These are phyloP conservation scores for Camellia lanceoleosa DNA, from an alignment of 148 eudicot species.

Conservation along the genomic window DNA sequence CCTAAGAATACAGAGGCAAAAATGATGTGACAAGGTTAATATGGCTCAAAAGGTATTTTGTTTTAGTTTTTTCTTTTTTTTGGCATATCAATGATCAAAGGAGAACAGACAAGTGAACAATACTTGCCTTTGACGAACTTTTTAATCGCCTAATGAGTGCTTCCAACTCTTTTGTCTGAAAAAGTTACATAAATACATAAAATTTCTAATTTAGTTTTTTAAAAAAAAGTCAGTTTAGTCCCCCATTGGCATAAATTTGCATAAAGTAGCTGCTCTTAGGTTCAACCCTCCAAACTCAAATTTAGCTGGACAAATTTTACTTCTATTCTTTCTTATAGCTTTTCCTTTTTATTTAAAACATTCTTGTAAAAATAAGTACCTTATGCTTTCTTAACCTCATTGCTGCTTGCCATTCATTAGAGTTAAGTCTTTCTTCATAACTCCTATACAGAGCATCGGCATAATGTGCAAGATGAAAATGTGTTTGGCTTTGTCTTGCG, in stretches of 20 bases:
- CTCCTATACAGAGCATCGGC: constrained; percentile 84
- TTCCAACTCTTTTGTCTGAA: constrained; percentile 86
- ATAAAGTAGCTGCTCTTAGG: no score
- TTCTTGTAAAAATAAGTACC: constrained; percentile 39
- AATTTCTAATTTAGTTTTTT: not conserved
- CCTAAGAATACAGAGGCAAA: constrained; percentile 38
- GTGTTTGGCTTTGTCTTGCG: constrained; percentile 68
- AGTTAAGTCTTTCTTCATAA: constrained; percentile 86
- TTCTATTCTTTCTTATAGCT: not conserved
- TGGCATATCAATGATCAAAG: not conserved
- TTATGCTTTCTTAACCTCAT: constrained; percentile 88
- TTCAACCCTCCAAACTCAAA: no score
- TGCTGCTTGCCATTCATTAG: constrained; percentile 97
- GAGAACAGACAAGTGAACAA: constrained; percentile 6
- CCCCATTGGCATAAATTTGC: no score
- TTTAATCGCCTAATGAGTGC: constrained; percentile 74
- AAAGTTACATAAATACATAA: not conserved
- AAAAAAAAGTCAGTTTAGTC: no score
- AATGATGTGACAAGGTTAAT: constrained; percentile 11
- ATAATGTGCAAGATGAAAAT: constrained; percentile 98
- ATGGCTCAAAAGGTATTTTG: constrained; percentile 5
- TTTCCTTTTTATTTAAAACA: constrained; percentile 15
- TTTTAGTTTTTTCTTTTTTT: not conserved
- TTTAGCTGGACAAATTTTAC: no score
- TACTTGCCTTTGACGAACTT: constrained; percentile 81